Percentiles rank a stretch among this genome's conserved stretches.
Conservation (phyloP, 78 protist species). For the Chrysochromulina parva region DNA sequence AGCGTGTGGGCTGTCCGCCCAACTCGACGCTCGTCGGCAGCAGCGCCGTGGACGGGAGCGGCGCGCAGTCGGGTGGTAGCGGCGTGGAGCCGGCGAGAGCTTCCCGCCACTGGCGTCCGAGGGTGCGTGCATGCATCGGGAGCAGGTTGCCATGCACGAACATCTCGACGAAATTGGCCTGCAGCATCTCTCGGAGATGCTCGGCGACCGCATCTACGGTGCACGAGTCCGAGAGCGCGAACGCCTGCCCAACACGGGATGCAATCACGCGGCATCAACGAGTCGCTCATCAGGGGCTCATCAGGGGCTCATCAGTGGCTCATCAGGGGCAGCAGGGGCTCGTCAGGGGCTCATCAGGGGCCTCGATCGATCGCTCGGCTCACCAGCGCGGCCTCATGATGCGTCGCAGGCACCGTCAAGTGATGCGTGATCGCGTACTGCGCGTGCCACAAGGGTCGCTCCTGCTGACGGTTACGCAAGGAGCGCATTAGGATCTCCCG, state of each 20-base stretch:
- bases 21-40: background rate
- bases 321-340: no score
- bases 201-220: no score
- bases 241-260: no score
- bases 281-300: no score
- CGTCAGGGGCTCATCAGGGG: no score
- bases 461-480: background rate
- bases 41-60: background rate
- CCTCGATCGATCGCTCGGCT: no score
- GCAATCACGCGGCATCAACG: no score
- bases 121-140: background rate
- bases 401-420: background rate
- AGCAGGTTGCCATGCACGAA: background rate
- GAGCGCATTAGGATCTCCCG: background rate
- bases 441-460: constrained; percentile 23
- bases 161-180: background rate
- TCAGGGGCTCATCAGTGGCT: no score
- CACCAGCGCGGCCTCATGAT: no score
- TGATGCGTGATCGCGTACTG: background rate
- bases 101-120: background rate
- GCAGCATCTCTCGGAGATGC: no score
- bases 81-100: background rate
- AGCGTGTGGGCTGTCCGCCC: background rate
- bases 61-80: background rate
- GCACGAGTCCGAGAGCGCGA: no score